A percentile compares a stretch with the other conserved stretches of the same genome.
phyloP scores from a whole-genome alignment of 257 asterid species.

The Fraxinus americana region DNA sequence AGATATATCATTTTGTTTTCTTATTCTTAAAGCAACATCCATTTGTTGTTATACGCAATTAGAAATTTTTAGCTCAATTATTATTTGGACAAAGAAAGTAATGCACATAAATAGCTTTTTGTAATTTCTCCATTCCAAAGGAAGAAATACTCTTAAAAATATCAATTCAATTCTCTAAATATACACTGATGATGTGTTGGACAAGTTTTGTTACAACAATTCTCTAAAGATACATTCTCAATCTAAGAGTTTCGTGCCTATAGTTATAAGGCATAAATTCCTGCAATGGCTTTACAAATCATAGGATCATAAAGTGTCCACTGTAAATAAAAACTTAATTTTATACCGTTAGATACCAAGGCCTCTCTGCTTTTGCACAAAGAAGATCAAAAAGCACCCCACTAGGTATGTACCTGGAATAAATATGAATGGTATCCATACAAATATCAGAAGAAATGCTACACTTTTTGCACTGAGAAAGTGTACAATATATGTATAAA shows the following conservation, averaged over 20 bases:
- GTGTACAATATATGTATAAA: no score
- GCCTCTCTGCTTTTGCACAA: constrained; percentile 93
- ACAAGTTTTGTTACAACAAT: no score
- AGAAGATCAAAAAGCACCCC: constrained; percentile 96
- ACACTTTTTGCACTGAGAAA: neutral
- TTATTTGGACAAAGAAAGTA: no score
- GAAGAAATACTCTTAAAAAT: no score
- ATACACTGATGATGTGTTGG: no score
- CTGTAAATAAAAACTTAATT: constrained; percentile 15
- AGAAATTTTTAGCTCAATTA: no score
- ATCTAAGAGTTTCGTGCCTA: neutral
- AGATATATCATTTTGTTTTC: no score
- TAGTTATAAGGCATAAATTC: constrained; percentile 18
- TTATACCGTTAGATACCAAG: constrained; percentile 89
- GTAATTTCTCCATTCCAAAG: no score
- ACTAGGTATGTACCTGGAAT: constrained; percentile 83
- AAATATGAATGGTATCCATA: constrained; percentile 13
- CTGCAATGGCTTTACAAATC: neutral
- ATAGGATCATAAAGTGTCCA: constrained; percentile 22
- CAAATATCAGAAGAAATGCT: constrained; percentile 27
- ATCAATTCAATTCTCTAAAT: no score
- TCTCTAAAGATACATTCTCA: neutral
- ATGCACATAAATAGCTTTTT: no score
- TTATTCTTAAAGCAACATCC: no score
- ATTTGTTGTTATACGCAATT: no score